Base-by-base conservation (phyloP, 345 rosid genomes). In the Syzygium aqueum region DNA sequence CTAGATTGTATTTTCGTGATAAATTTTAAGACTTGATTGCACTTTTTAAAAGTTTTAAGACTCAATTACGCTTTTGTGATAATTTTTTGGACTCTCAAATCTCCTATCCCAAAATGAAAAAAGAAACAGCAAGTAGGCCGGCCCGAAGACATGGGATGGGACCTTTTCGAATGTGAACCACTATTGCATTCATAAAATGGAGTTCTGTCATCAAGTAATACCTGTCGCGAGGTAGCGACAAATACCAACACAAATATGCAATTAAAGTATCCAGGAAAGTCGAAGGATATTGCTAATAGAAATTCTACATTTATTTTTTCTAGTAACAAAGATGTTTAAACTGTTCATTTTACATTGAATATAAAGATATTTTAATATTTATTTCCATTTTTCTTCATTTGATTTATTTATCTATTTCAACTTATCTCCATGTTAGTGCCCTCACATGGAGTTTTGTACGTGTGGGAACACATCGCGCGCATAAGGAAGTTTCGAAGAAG, bases 141-240 rank as follows among this genome's bases (percentile, higher is more conserved):
- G 14, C 61, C 59, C 9, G 1, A 53, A 52, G 53, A 49, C 27
- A 19, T 37, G 4, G 2, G 40, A 88, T 90, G 80, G 91, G 91
- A 87, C 87, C 88, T 7, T 65, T 51, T 11, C 84, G 27, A 85
- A 89, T 67, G 78, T 84, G 52, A 86, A 82, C 92, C 92, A 77
- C 90, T 30, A 7, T 23, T n/a, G 12, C 9, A 53, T 53, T 6
- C 57, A 53, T 53, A 54, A 54, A 54, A 54, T 8, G 11, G 0
- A 54, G 27, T 11, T 54, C 11, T 22, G 27, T 22, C 12, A 8
- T 54, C 2, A 54, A 0, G 0, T 22, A 22, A 54, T 54, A 54
- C 59, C 21, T 54, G 2, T 54, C 9, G 59, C 22, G 0, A 1
- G 59, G 59, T 11, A 22, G 7, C 5, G 59, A 54, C 2, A 54